These are phyloP conservation scores for Bathelium albidoporum DNA, from an alignment of 495 filamentous ascomycete genomes.

Conservation along the genomic window DNA sequence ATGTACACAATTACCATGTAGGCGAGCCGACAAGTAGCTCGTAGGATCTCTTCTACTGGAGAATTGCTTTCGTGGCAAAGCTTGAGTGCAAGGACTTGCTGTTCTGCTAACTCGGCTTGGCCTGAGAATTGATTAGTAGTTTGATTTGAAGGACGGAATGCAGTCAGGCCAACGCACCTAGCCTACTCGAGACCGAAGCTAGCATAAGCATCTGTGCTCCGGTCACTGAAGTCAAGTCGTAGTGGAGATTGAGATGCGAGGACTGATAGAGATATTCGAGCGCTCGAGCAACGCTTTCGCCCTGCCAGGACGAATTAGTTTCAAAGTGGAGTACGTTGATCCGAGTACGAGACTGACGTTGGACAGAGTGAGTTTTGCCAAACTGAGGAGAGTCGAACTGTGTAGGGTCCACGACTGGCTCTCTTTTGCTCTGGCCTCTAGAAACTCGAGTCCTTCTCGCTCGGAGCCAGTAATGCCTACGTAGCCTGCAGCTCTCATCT, in stretches of 20 bases:
- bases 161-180: slow-evolving; percentile 47
- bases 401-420: slow-evolving; percentile 77
- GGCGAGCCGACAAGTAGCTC: slow-evolving; percentile 48
- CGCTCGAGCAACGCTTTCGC: slow-evolving; percentile 67
- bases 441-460: slow-evolving; percentile 69
- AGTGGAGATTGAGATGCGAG: slow-evolving; percentile 69
- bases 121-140: slow-evolving; percentile 21
- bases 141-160: neutral
- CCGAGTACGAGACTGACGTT: slow-evolving; percentile 34
- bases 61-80: slow-evolving; percentile 51
- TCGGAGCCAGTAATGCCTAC: slow-evolving; percentile 66
- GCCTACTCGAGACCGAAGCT: slow-evolving; percentile 62
- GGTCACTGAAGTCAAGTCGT: slow-evolving; percentile 59
- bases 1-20: slow-evolving; percentile 37
- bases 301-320: slow-evolving; percentile 33
- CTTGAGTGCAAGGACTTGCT: neutral
- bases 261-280: slow-evolving; percentile 71
- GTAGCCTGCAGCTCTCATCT: slow-evolving; percentile 59
- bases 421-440: slow-evolving; percentile 83
- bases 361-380: slow-evolving; percentile 68
- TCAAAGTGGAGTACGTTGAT: neutral
- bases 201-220: slow-evolving; percentile 63
- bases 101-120: slow-evolving; percentile 3
- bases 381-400: slow-evolving; percentile 74
- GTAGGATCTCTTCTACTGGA: slow-evolving; percentile 69